Conservation (phyloP, 257 asterid species). For the Cruciata laevipes region DNA sequence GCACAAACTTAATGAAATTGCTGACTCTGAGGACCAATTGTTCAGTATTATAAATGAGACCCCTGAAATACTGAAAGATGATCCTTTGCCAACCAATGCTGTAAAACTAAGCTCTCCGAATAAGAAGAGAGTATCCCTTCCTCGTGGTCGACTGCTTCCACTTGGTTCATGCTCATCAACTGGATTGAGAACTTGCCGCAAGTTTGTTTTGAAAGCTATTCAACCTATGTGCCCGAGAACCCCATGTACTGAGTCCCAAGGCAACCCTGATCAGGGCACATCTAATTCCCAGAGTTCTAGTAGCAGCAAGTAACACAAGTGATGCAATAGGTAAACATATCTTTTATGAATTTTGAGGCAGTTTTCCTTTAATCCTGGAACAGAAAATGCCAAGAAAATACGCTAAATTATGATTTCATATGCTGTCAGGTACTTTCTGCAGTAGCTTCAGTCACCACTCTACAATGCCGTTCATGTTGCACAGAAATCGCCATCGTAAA, state of each 20-base stretch:
- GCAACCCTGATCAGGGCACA: conserved; percentile 14
- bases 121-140: conserved; percentile 76
- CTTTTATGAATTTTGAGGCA: background rate
- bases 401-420: background rate
- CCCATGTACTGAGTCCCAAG: conserved; percentile 38
- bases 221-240: conserved; percentile 53
- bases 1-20: conserved; percentile 24
- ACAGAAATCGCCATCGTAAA: conserved; percentile 2
- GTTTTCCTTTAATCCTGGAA: background rate
- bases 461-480: background rate
- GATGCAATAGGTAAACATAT: background rate
- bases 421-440: conserved; percentile 7
- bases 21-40: conserved; percentile 28
- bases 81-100: conserved; percentile 30
- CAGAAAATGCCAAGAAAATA: background rate
- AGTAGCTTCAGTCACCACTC: background rate
- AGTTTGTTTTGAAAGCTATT: conserved; percentile 54
- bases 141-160: conserved; percentile 29
- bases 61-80: conserved; percentile 52
- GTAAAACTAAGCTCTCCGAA: conserved; percentile 68
- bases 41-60: conserved; percentile 34
- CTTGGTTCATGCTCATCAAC: conserved; percentile 35
- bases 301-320: conserved; percentile 25
- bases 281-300: conserved; percentile 26
- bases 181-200: conserved; percentile 47